These are phyloP conservation scores for Cantharellus anzutake DNA, from an alignment of 768 basidiomycete species.

Conservation along the genomic window DNA sequence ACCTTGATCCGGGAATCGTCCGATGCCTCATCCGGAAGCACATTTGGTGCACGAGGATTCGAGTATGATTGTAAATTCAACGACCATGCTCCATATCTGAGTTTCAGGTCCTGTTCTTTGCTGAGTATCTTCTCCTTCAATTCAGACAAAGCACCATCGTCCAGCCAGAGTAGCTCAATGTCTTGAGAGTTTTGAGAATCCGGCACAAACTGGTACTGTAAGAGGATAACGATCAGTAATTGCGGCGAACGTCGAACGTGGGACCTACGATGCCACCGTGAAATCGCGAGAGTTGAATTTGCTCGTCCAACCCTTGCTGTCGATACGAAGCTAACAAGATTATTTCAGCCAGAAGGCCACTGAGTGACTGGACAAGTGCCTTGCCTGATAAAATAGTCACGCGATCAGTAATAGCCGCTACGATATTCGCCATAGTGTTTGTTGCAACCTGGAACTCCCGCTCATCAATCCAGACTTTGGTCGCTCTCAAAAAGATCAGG, in stretches of 20 bases:
- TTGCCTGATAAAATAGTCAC: neutral
- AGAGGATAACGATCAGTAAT: neutral
- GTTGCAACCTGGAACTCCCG: neutral
- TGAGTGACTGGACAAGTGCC: neutral
- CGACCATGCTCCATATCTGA: neutral
- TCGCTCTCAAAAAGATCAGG: neutral
- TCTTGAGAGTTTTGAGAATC: neutral
- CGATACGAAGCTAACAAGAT: neutral
- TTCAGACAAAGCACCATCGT: neutral
- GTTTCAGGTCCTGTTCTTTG: neutral
- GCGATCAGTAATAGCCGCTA: neutral
- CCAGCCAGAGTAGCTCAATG: neutral
- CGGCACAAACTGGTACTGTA: neutral
- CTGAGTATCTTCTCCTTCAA: neutral
- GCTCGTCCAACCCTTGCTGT: no score
- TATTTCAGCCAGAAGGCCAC: neutral
- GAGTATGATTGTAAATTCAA: neutral
- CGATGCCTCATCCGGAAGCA: neutral
- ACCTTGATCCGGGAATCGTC: neutral
- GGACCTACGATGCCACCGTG: no score
- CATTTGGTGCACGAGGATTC: neutral
- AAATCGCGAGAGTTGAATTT: no score
- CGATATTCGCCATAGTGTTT: neutral
- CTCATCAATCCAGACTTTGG: neutral
- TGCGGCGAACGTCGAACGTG: no score